These are phyloP conservation scores for Garcia nutans DNA, from an alignment of 345 rosid genomes.

Conservation along the genomic window DNA sequence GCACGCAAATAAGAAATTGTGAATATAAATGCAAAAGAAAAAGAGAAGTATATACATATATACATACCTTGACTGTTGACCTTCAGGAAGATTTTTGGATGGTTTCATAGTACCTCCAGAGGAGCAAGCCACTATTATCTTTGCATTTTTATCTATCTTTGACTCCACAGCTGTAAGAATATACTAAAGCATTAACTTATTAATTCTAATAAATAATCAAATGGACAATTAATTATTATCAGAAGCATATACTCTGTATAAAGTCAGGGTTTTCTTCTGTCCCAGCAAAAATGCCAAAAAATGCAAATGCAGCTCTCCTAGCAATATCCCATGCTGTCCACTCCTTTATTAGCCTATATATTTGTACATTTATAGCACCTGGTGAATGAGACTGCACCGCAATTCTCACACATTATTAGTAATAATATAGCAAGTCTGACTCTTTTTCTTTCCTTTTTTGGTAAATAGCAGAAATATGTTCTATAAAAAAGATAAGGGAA, in stretches of 20 bases:
- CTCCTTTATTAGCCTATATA: constrained; percentile 90
- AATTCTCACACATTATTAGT: not conserved
- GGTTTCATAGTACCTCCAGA: constrained; percentile 90
- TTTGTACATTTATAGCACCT: constrained; percentile 86
- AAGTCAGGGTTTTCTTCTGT: constrained; percentile 98
- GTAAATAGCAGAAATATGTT: no score
- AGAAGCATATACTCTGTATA: constrained; percentile 48
- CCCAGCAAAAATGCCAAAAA: constrained; percentile 94
- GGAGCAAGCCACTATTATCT: constrained; percentile 94
- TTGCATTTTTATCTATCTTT: constrained; percentile 67
- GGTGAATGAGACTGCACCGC: constrained; percentile 68
- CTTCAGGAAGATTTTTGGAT: constrained; percentile 85
- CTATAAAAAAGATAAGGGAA: no score
- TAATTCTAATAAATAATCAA: not conserved
- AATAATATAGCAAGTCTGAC: no score
- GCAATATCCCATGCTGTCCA: constrained; percentile 99
- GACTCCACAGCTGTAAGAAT: constrained; percentile 66
- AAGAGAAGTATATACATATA: no score
- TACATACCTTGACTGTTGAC: constrained; percentile 82
- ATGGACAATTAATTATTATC: no score
- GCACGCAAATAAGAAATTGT: no score
- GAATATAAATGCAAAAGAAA: no score
- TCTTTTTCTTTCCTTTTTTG: no score
- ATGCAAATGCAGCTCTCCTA: constrained; percentile 92
- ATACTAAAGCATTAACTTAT: not conserved